Conservation (phyloP, 2,329 filamentous ascomycete species). For the Pezicula carpinea region DNA sequence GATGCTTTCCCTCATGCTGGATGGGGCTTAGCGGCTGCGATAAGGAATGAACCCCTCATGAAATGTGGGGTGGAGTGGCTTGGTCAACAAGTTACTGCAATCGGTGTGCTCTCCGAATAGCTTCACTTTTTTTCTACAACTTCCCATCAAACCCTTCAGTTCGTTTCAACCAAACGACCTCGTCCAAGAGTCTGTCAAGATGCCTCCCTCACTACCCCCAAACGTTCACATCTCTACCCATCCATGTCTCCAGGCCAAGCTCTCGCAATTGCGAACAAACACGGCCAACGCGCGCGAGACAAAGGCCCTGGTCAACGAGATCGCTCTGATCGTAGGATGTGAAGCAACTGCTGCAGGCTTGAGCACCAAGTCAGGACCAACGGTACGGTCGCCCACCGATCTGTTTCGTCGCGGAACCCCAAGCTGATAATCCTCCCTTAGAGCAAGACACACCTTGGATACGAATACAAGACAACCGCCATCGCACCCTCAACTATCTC, state of each 20-base stretch:
- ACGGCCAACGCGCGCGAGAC: conserved; percentile 68
- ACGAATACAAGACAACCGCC: conserved; percentile 62
- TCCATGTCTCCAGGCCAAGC: conserved; percentile 81
- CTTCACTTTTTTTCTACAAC: too few relatives aligned
- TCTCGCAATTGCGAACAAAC: conserved; percentile 80
- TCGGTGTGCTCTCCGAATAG: too few relatives aligned
- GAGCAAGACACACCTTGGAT: conserved; percentile 76
- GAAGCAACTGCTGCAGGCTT: conserved; percentile 71
- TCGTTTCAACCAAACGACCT: not conserved
- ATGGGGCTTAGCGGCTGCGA: too few relatives aligned
- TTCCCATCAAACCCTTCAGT: conserved; percentile 7
- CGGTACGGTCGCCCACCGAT: conserved; percentile 41
- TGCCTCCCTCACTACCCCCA: conserved; percentile 40
- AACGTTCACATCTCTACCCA: conserved; percentile 78
- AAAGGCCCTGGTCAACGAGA: conserved; percentile 79
- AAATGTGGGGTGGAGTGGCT: too few relatives aligned
- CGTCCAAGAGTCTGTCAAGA: conserved; percentile 8
- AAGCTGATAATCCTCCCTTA: conserved; percentile 30
- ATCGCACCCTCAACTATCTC: conserved; percentile 62
- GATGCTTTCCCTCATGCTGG: too few relatives aligned
- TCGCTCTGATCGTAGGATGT: conserved; percentile 73
- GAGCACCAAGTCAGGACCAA: conserved; percentile 51
- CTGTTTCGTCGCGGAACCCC: not conserved
- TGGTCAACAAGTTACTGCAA: too few relatives aligned
- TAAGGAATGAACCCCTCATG: too few relatives aligned